These are phyloP conservation scores for Cucumis sativus DNA, from an alignment of 306 rosid species.

Conservation along the genomic window Cucumber_9930_V3 NC_026657.2:40857001-40857500, in stretches of 20 bases:
- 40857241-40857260: not conserved
- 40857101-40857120: constrained; percentile 94
- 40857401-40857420: not conserved
- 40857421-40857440: not conserved
- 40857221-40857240: not conserved
- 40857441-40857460: not conserved
- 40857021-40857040: not conserved
- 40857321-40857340: not conserved
- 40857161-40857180: constrained; percentile 66
- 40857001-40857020: not conserved
- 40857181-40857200: constrained; percentile 81
- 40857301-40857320: not conserved
- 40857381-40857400: too few species aligned
- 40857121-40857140: constrained; percentile 95
- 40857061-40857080: not conserved
- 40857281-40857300: not conserved
- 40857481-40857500: not conserved
- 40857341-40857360: not conserved
- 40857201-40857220: constrained; percentile 26
- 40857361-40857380: not conserved
- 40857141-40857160: constrained; percentile 84
- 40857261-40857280: not conserved
- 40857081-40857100: constrained; percentile 88
- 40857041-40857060: not conserved
- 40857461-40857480: not conserved